These are phyloP conservation scores for Pyricularia sp. DNA, from an alignment of 2,329 filamentous ascomycete genomes.

Conservation along the genomic window DNA sequence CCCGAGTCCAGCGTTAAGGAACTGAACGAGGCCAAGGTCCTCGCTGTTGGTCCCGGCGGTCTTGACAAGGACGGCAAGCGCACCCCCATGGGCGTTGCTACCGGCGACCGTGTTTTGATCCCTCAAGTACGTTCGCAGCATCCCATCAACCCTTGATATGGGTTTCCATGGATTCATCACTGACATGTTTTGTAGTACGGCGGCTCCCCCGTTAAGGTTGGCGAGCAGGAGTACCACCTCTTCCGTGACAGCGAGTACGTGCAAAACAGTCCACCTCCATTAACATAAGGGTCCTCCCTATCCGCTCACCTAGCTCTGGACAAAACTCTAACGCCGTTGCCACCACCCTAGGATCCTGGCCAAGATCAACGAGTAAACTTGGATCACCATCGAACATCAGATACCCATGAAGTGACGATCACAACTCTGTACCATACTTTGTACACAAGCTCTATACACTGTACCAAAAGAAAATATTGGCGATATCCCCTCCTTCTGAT, in stretches of 20 bases:
- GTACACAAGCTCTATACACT: conserved; percentile 2
- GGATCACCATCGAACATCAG: conserved; percentile 16
- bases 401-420: conserved; percentile 17
- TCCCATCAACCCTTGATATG: not conserved
- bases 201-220: conserved; percentile 91
- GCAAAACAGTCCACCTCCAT: not conserved
- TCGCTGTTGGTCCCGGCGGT: conserved; percentile 86
- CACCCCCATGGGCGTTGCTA: conserved; percentile 69
- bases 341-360: conserved; percentile 67
- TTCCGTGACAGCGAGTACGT: conserved; percentile 98
- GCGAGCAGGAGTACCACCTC: conserved; percentile 90
- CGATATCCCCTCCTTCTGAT: not conserved
- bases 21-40: conserved; percentile 92
- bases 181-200: conserved; percentile 58
- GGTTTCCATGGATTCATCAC: not conserved
- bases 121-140: conserved; percentile 61
- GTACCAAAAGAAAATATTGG: conserved; percentile 5
- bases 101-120: conserved; percentile 90
- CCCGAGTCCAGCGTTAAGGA: conserved; percentile 97
- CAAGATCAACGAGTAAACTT: conserved; percentile 95
- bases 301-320: not conserved
- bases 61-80: conserved; percentile 85
- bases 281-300: not conserved
- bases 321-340: not conserved
- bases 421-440: conserved; percentile 7